phyloP scores from a whole-genome alignment of 768 basidiomycete species.

The Chalciporus sphaerocephalus region DNA sequence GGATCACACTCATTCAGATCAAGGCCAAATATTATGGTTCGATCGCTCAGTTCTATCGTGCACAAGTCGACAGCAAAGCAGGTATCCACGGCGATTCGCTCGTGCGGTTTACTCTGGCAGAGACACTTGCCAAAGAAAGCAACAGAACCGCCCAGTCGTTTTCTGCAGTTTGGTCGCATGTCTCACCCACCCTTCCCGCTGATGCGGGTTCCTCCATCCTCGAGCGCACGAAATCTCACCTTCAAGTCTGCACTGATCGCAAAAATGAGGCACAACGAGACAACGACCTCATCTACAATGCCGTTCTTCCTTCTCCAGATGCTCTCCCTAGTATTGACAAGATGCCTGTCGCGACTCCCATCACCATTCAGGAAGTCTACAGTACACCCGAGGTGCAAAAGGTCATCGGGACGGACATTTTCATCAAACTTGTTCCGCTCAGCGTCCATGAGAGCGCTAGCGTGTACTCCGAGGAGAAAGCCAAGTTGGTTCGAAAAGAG shows the following conservation, averaged over 20 bases:
- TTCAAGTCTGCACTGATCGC: conserved; percentile 70
- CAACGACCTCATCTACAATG: conserved; percentile 98
- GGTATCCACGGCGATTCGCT: conserved; percentile 86
- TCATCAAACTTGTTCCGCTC: conserved; percentile 80
- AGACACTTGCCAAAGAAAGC: conserved; percentile 80
- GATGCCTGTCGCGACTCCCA: conserved; percentile 71
- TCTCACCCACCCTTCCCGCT: conserved; percentile 78
- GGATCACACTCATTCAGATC: conserved; percentile 84
- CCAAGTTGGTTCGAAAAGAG: conserved; percentile 85
- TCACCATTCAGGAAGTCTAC: conserved; percentile 94
- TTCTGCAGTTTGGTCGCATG: conserved; percentile 63
- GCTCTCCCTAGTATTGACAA: conserved; percentile 82
- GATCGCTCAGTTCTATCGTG: conserved; percentile 82
- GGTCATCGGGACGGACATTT: conserved; percentile 90
- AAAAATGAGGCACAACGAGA: conserved; percentile 75
- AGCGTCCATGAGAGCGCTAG: conserved; percentile 95
- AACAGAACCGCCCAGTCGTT: conserved; percentile 64
- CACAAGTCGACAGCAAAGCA: conserved; percentile 67
- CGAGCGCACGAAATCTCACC: conserved; percentile 81
- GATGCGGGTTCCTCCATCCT: conserved; percentile 77
- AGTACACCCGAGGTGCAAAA: conserved; percentile 87
- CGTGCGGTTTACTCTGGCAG: conserved; percentile 72
- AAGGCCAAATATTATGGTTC: conserved; percentile 90
- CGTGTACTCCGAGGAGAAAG: conserved; percentile 98
- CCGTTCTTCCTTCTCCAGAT: conserved; percentile 74